Evolutionary conservation across 1,139 yeast genomes (phyloP), one percentile per base, ranked within the genome.

Genomic region (Kodamaea anthophila): DNA sequence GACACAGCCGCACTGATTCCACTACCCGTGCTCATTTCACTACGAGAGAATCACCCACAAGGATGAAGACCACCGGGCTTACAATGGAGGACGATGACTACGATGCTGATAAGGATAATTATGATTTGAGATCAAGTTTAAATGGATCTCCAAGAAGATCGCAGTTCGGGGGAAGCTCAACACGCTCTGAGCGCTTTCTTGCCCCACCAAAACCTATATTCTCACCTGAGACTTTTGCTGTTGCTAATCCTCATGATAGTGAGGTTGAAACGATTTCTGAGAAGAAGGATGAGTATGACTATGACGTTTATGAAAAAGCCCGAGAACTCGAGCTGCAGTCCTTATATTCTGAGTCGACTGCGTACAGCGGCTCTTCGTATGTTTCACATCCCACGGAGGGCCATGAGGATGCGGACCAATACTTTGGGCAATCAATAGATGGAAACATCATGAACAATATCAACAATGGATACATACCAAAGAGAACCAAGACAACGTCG

Each of bases 131-230:
- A 29, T 31, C 35, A 5, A 31, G 35, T 18, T 32, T 31, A 21
- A 44, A 46, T 15, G 60, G 60, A 3, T 58, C 70, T 2, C 69
- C 72, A 11, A 47, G 53, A 23, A 46, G 64, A 21, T 48, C 55
- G 2, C 53, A 44, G 18, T 49, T 47, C 32, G 49, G 54, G 3
- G 42, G 47, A 12, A 56, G 64, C 28, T 58, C 70, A 12, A 47
- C 57, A 3, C 52, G 56, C 35, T 66, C 74, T 30, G 71, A 70
- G 32, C 53, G 78, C 31, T 66, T 75, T 26, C 51, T 77, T 26
- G 77, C 74, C 21, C 77, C 77, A 2, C 83, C 83, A 6, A 72
- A 73, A 38, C 84, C 84, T 12, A 73, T 77, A 12, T 77, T 77
- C 41, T 69, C 80, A 2, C 77, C 78, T 1, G 69, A 71, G 29